phyloP scores from a whole-genome alignment of 768 basidiomycete species.

The Sistotremastrum niveocremeum region DNA sequence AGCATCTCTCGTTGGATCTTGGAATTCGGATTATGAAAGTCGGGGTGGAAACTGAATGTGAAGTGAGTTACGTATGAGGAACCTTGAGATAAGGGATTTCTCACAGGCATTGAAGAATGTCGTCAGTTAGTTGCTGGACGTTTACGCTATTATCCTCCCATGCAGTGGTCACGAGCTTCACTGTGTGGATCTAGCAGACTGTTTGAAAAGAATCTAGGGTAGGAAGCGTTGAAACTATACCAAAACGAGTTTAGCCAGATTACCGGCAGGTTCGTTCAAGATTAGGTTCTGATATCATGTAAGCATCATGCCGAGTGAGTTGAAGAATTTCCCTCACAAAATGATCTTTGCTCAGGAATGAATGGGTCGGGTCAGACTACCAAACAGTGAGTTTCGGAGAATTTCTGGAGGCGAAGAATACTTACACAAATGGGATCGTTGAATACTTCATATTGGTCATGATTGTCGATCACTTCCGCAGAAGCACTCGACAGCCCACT shows the following conservation, averaged over 20 bases:
- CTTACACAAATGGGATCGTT: slow-evolving; percentile 65
- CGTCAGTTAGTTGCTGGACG: slow-evolving; percentile 42
- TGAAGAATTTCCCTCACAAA: slow-evolving; percentile 40
- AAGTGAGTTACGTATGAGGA: background rate
- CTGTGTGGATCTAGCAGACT: slow-evolving; percentile 39
- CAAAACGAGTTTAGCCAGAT: slow-evolving; percentile 55
- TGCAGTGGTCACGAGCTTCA: slow-evolving; percentile 56
- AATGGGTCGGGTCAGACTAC: slow-evolving; percentile 79
- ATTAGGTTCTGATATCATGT: slow-evolving; percentile 45
- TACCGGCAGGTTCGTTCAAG: slow-evolving; percentile 72
- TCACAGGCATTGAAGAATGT: slow-evolving; percentile 53
- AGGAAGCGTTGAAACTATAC: slow-evolving; percentile 23
- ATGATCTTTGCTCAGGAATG: slow-evolving; percentile 81
- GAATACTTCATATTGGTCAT: slow-evolving; percentile 81
- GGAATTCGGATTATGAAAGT: slow-evolving; percentile 54
- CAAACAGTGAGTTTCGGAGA: slow-evolving; percentile 6
- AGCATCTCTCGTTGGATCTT: slow-evolving; percentile 68
- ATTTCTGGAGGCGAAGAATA: slow-evolving; percentile 16
- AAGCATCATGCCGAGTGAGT: slow-evolving; percentile 5
- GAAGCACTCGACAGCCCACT: slow-evolving; percentile 46
- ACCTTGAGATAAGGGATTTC: slow-evolving; percentile 11
- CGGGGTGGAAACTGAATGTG: slow-evolving; percentile 60
- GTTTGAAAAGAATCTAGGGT: background rate
- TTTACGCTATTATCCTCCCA: slow-evolving; percentile 66
- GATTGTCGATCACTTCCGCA: slow-evolving; percentile 62